Evolutionary conservation across 306 rosid genomes (phyloP), one percentile per base, ranked within the genome.

Genomic region (Citrullus amarus): DNA sequence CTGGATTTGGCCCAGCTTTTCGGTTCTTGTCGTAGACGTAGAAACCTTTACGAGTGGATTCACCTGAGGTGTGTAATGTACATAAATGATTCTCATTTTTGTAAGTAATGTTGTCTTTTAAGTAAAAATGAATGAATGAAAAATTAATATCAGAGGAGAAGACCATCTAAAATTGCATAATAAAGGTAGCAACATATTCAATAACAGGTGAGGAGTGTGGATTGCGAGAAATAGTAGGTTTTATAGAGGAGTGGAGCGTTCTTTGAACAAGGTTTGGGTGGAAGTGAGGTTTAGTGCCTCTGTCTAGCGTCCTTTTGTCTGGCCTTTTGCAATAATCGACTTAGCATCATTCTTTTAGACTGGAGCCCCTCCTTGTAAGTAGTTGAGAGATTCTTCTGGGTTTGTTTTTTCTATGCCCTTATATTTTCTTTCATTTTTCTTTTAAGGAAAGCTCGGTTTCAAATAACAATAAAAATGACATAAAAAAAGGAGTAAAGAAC

Each of bases 1-100:
- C 97, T 32, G 97, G 93, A 87, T 95, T 96, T 50, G 92, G 97
- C 75, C 77, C 86, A 34, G 99, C 93, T 81, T 84, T 92, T 72
- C 97, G 92, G 73, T 81, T 90, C 78, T 88, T 90, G 73, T 86
- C 92, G 61, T 95, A 95, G 80, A 87, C 62, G 79, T 95, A 95
- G 86, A 92, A 95, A 14, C 99, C 99, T 86, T 81, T 92, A 81
- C 79, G 84, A 58, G 90, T 86, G 41, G 86, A 56, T 90, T 95
- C 99, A 38, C 99, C 97, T 95, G 83, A 46, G 36, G 15, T 69
- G 74, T 67, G 51, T 14, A 72, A 46, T 7, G 3, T 34, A 25
- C 39, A 48, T 6, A 46, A 44, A 14, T 22, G 22, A 73, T 50
- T 73, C 20, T 53, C 54, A 48, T 48, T 48, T 48, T 4, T 11